Evolutionary conservation across 176 grass and related monocot genomes (phyloP), one percentile per base, ranked within the genome.

Genomic region (Oryza longistaminata): DNA sequence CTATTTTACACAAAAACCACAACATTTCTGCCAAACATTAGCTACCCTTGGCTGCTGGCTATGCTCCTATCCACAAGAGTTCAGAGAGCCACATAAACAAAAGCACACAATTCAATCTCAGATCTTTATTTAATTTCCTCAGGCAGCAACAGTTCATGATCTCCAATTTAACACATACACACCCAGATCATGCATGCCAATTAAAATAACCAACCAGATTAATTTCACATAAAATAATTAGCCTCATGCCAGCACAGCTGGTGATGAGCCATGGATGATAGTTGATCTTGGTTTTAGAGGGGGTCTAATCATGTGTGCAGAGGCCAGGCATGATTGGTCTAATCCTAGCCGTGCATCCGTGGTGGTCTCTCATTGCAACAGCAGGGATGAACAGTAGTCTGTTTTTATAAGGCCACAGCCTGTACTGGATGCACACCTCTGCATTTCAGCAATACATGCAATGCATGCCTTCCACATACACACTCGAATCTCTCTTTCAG

Each of bases 401-500:
- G 17, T 68, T 76, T 64, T 68, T 27, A 40, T 58, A 68, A 29
- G 73, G 35, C 46, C 70, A 80, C 87, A 80, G 61, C 60, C 67
- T 86, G 83, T 61, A 62, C 39, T 11, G 27, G 45, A 0, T 16
- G 76, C 7, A 80, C 87, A 44, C 75, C 62, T 65, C 4, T 42
- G 0, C 34, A 35, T 35, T 35, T 3, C 34, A 5, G 3, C 34
- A 35, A 35, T 35, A 4, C 88, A 78, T 35, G 3, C 34, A 35
- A 35, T 35, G 34, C 88, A 78, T 90, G 78, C 8, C 73, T 45
- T 90, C 83, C 88, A 90, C 83, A 14, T 73, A 72, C 24, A 17
- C 68, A 22, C 10, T 1, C 9, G 5, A 7, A 70, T 68, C 84
- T 62, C 17, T 40, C 22, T 16, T 3, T 4, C 33, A 25, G 19